Evolutionary conservation across 306 rosid species (phyloP).

Genomic region (Gastrolobium villosum): DNA sequence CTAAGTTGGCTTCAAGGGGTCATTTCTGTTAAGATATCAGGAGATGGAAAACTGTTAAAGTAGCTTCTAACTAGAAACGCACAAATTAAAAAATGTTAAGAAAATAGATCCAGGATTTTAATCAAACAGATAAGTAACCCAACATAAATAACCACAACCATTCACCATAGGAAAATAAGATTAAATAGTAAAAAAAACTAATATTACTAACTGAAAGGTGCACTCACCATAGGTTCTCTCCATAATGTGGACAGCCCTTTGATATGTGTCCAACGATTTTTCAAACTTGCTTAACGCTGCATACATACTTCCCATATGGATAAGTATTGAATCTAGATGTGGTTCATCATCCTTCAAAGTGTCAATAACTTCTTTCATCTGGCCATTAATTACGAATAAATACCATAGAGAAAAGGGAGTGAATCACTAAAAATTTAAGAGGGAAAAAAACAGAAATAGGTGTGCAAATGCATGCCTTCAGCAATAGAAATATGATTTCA

Average conservation of each 20-base stretch:
- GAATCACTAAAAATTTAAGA: neutral
- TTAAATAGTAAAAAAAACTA: conserved; percentile 29
- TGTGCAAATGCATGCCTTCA: conserved; percentile 31
- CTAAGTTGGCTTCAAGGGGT: conserved; percentile 22
- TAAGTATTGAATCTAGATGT: conserved; percentile 75
- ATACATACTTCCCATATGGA: conserved; percentile 97
- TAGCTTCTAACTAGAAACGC: conserved; percentile 33
- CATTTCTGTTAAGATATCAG: conserved; percentile 32
- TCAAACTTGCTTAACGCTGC: conserved; percentile 70
- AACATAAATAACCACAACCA: conserved; percentile 43
- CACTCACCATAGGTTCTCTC: conserved; percentile 72
- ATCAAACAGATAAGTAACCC: conserved; percentile 28
- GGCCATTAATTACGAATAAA: conserved; percentile 52
- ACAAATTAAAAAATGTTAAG: conserved; percentile 19
- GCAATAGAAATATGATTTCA: conserved; percentile 16
- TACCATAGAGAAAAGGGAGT: conserved; percentile 36
- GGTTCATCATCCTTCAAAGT: conserved; percentile 73
- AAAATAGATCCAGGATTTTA: conserved; percentile 24
- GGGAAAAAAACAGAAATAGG: conserved; percentile 17
- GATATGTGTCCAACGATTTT: conserved; percentile 66
- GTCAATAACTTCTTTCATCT: conserved; percentile 81
- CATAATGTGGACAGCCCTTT: conserved; percentile 76
- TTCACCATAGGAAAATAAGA: conserved; percentile 31
- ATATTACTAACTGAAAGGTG: conserved; percentile 36
- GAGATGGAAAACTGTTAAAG: conserved; percentile 22